A percentile compares a stretch with the other conserved stretches of the same genome.
These are phyloP conservation scores for Penicillium sp. DNA, from an alignment of 2,329 filamentous ascomycete species.

Conservation along the genomic window DNA sequence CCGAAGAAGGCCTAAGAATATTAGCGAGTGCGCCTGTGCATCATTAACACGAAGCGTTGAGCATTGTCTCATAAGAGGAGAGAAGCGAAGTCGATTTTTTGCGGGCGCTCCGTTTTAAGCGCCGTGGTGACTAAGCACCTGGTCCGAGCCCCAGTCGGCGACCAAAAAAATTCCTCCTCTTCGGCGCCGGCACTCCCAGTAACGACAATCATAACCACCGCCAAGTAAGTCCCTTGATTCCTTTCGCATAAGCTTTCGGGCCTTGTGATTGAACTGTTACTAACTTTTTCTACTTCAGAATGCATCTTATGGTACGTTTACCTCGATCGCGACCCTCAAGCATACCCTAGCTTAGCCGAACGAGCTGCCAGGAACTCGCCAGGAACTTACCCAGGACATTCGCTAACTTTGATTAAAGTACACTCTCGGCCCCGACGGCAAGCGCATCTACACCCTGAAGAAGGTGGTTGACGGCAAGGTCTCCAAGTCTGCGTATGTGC, in stretches of 20 bases:
- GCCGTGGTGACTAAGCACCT: constrained; percentile 19
- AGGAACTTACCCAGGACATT: constrained; percentile 4
- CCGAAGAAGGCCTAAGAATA: neutral
- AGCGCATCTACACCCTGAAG: constrained; percentile 92
- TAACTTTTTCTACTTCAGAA: constrained; percentile 23
- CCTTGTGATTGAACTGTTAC: neutral
- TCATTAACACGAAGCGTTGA: constrained; percentile 8
- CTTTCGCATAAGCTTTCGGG: neutral
- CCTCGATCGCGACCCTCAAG: constrained; percentile 2
- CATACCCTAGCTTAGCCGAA: constrained; percentile 2
- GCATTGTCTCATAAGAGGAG: neutral
- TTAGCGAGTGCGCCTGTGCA: constrained; percentile 1
- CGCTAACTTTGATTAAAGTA: constrained; percentile 53
- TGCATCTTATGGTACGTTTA: constrained; percentile 44
- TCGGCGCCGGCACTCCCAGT: constrained; percentile 17
- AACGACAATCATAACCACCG: constrained; percentile 14
- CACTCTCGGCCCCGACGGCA: constrained; percentile 77
- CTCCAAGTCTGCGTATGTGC: constrained; percentile 72
- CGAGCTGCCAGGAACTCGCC: constrained; percentile 2
- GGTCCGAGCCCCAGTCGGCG: constrained; percentile 21
- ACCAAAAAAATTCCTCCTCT: constrained; percentile 29
- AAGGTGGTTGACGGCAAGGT: constrained; percentile 73
- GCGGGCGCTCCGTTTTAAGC: constrained; percentile 20
- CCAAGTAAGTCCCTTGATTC: constrained; percentile 28
- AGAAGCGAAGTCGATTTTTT: constrained; percentile 12